These are phyloP conservation scores for Dimocarpus longan DNA, from an alignment of 345 rosid genomes.

Conservation along the genomic window DNA sequence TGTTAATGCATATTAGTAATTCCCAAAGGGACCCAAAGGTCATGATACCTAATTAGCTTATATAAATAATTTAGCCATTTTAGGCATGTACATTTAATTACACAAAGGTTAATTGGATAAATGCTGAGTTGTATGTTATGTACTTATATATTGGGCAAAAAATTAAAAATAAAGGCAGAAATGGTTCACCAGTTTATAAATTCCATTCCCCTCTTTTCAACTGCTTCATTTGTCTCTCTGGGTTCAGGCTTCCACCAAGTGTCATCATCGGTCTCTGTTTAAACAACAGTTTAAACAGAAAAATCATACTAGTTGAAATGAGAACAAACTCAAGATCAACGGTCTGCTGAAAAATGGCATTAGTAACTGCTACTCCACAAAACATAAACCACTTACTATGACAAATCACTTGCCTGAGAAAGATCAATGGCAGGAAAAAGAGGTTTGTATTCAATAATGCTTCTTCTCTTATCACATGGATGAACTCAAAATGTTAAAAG, in stretches of 20 bases:
- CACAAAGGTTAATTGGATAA: not conserved
- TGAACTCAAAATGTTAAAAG: constrained; percentile 40
- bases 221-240: constrained; percentile 62
- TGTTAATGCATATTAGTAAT: no score
- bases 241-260: constrained; percentile 54
- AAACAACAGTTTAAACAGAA: constrained; percentile 5
- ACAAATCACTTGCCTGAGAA: constrained; percentile 58
- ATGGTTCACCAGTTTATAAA: constrained; percentile 66
- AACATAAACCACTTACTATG: constrained; percentile 1
- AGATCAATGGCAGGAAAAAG: constrained; percentile 79
- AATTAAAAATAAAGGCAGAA: not conserved
- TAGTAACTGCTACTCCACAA: not conserved
- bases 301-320: not conserved
- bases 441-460: constrained; percentile 54
- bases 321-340: not conserved
- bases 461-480: constrained; percentile 77
- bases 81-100: not conserved
- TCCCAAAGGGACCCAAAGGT: no score
- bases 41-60: no score
- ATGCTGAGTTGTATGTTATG: not conserved
- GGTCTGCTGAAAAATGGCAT: not conserved
- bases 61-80: not conserved
- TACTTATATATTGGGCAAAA: not conserved
- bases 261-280: constrained; percentile 66
- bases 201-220: constrained; percentile 68